These are phyloP conservation scores for Crepidotus variabilis DNA, from an alignment of 768 basidiomycete genomes.

Conservation along the genomic window DNA sequence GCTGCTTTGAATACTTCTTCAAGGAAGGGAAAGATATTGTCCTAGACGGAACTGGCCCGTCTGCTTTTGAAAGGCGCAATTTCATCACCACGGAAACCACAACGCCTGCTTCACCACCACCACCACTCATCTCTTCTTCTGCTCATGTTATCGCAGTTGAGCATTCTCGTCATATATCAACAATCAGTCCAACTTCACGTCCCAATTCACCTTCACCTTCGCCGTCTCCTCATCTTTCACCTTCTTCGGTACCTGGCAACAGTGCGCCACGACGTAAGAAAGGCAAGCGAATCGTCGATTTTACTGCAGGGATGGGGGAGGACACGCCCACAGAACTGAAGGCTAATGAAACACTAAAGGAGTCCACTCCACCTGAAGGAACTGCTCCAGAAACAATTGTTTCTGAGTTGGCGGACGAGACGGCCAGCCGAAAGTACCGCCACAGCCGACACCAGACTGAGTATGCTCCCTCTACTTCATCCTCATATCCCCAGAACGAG, in stretches of 20 bases:
- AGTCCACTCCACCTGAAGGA: neutral
- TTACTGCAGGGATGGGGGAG: constrained; percentile 27
- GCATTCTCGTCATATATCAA: constrained; percentile 19
- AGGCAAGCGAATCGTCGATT: constrained; percentile 74
- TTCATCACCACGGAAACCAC: constrained; percentile 48
- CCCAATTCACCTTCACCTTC: constrained; percentile 25
- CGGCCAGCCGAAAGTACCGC: constrained; percentile 25
- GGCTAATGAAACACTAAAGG: neutral
- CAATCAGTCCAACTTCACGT: constrained; percentile 18
- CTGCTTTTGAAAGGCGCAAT: constrained; percentile 67
- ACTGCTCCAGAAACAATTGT: neutral
- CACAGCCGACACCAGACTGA: constrained; percentile 54
- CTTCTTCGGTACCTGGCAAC: constrained; percentile 30
- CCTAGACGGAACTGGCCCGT: constrained; percentile 72
- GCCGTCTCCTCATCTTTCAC: constrained; percentile 40
- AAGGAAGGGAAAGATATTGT: constrained; percentile 75
- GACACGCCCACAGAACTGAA: neutral
- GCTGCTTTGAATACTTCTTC: constrained; percentile 81
- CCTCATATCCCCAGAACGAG: constrained; percentile 2
- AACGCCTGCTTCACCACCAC: constrained; percentile 34
- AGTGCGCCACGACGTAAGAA: constrained; percentile 54
- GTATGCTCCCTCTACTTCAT: constrained; percentile 20
- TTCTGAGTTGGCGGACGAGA: neutral
- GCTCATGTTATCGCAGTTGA: constrained; percentile 59
- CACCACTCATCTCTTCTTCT: constrained; percentile 7